Conservation (phyloP, 768 basidiomycete genomes). For the Panus rudis region DNA sequence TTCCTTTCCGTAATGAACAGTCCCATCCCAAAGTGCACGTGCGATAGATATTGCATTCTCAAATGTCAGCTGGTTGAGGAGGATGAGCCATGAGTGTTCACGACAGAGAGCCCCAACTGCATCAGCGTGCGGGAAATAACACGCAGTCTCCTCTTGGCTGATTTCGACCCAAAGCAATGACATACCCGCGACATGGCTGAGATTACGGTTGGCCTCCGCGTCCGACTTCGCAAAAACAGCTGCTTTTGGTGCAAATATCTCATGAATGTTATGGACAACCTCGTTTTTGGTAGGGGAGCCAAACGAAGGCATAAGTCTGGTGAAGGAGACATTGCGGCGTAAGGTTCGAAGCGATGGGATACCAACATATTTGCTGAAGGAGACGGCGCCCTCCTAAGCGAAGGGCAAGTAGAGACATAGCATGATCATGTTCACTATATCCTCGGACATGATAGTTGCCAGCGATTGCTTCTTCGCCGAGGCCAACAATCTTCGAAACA, state of each 20-base stretch:
- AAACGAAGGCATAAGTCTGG: conserved; percentile 11
- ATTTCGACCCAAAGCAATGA: conserved; percentile 23
- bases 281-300: conserved; percentile 12
- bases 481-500: conserved; percentile 11
- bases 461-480: conserved; percentile 7
- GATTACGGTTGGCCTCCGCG: not conserved
- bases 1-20: conserved; percentile 24
- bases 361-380: conserved; percentile 21
- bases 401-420: conserved; percentile 20
- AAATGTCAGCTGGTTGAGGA: conserved; percentile 11
- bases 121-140: conserved; percentile 20
- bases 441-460: conserved; percentile 17
- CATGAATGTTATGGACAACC: conserved; percentile 21
- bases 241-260: conserved; percentile 13
- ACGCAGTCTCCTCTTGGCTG: conserved; percentile 15
- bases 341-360: conserved; percentile 19
- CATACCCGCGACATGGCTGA: conserved; percentile 3
- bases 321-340: conserved; percentile 2
- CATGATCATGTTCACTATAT: conserved; percentile 18
- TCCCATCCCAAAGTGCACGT: conserved; percentile 14
- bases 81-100: conserved; percentile 15
- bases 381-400: conserved; percentile 24
- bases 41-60: conserved; percentile 7
- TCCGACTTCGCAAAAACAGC: not conserved
- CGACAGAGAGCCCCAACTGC: conserved; percentile 22